Base-by-base conservation (phyloP, 2,329 filamentous ascomycete species). In the Truncatella angustata region DNA sequence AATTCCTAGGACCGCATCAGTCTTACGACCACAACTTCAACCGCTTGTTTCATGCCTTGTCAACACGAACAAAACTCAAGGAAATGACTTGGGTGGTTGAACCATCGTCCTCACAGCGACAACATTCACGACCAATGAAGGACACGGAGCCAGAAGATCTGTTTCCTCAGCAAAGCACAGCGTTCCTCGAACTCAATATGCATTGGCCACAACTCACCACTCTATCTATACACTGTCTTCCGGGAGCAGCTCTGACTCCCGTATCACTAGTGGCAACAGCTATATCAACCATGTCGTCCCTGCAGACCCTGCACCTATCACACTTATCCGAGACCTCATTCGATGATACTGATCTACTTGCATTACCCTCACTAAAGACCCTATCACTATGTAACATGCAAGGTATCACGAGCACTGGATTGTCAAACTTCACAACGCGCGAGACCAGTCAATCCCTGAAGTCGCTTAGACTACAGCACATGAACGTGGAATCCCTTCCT, bases 21-120 rank as follows among this genome's bases (percentile, higher is more conserved):
- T 65, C 68, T 3, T 84, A 85, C 61, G 72, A 79, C 50, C 79
- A 84, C 64, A 72, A 74, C 1, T 84, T 80, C 58, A 79, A 73
- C 62, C 76, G 77, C 43, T 70, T 84, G 9, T 77, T 81, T 52
- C 78, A 87, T 54, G 82, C 84, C 0, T 63, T 87, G 16, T 81
- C 81, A 5, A 83, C 82, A 0, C 72, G 84, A 23, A 64, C 60
- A 21, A 76, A 78, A 11, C 69, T 87, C 11, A 77, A 74, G 59
- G 77, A 84, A 56, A 82, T 84, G 70, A 74, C 77, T 35, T 87
- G 84, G 84, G 68, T 82, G 14, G 59, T 87, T 16, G 75, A 80
- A 55, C 56, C 70, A 0, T 65, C 67, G 4, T 60, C 64, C 11
- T 60, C 59, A 3, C 73, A 76, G 53, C 65, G 62, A 39, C 69